Conservation (phyloP, 257 asterid species). For the Linderniella brevidens region DNA sequence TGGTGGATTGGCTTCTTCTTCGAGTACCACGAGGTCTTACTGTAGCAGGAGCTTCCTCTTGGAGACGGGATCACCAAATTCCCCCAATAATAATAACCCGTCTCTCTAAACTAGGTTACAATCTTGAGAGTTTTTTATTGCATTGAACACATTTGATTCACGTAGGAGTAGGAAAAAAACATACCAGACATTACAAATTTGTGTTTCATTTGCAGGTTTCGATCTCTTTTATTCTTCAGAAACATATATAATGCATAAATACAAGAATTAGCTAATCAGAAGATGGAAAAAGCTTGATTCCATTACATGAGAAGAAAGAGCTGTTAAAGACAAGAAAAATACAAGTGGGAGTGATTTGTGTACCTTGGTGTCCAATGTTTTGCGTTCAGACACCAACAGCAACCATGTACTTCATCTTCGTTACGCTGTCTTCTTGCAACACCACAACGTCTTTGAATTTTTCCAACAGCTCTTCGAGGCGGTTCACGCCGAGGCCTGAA, state of each 20-base stretch:
- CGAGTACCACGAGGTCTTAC: constrained; percentile 72
- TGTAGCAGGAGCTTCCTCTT: constrained; percentile 72
- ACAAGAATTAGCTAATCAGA: too few relatives aligned
- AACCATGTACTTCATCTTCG: constrained; percentile 43
- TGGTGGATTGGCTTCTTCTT: constrained; percentile 75
- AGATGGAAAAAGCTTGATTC: too few relatives aligned
- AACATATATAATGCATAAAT: too few relatives aligned
- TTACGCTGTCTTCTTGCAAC: constrained; percentile 60
- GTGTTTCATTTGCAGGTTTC: too few relatives aligned
- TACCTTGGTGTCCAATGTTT: too few relatives aligned
- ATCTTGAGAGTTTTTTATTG: neutral
- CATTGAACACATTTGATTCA: too few relatives aligned
- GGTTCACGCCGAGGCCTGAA: constrained; percentile 43
- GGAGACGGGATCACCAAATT: constrained; percentile 59
- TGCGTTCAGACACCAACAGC: constrained; percentile 12
- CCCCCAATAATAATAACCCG: constrained; percentile 23
- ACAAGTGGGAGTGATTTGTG: too few relatives aligned
- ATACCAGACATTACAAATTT: too few relatives aligned
- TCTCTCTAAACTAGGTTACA: neutral
- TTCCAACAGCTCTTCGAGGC: constrained; percentile 58
- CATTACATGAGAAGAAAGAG: too few relatives aligned
- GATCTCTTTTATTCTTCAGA: too few relatives aligned
- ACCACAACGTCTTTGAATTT: constrained; percentile 59
- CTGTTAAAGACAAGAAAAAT: too few relatives aligned
- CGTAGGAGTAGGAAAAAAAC: too few relatives aligned